Base-by-base conservation (phyloP, 202 grass and related monocot genomes). In the Dendrocalamus latiflorus region DNA sequence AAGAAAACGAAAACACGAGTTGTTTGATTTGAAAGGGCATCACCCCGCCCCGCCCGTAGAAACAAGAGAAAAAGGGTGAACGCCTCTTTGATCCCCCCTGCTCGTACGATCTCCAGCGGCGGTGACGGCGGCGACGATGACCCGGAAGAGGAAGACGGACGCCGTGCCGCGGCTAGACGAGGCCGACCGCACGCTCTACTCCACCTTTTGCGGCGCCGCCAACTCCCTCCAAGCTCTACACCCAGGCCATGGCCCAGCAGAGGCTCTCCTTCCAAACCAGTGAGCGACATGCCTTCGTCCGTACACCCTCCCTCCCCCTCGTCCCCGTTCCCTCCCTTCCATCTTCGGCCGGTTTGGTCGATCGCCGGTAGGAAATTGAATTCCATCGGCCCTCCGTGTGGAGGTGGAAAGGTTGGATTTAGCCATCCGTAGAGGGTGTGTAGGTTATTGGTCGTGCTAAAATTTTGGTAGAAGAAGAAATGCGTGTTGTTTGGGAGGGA, bases 211-310 rank as follows among this genome's bases (percentile, higher is more conserved):
- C 63, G 84, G 89, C 81, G 91, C 93, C 42, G 96, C 96, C 16
- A 99, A 99, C 86, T 91, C 91, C 61, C 93, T 94, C 96, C 28
- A 91, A 90, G 87, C 85, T 98, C 74, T 98, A 98, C 80, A 87
- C 91, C 49, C 89, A 95, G 70, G 89, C 93, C 85, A 95, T 89
- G 89, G 79, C 83, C 39, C 93, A 98, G 54, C 93, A 95, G 70
- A 95, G 90, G 85, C 64, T 90, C 81, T 93, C 93, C 87, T 98
- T 95, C 81, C 93, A 98, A 65, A 88, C 93, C 59, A 93, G 91
- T 79, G 93, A 98, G 83, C 93, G 85, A 81, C 87, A 95, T 60
- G 83, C 80, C 47, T 44, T 92, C 77, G 93, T 98, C 39, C 57
- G 87, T 93, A n/a, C 60, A 38, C 77, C 65, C 26, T 45, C 34